A percentile compares a stretch with the other conserved stretches of the same genome.
Evolutionary conservation across 805 yeast species (phyloP).

Genomic region (Vanderwaltozyma yarrowii): DNA sequence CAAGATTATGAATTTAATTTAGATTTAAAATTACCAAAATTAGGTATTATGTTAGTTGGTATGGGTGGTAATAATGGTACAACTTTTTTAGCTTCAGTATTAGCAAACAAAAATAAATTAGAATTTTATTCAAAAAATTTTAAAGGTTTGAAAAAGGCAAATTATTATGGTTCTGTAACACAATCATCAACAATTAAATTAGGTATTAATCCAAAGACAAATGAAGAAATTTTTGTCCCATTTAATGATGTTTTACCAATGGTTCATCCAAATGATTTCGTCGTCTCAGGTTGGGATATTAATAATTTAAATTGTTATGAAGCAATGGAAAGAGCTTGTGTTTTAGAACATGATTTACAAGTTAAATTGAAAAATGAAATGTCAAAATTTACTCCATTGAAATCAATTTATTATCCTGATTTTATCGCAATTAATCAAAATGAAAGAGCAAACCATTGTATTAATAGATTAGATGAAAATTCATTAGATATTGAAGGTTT

Average conservation of each 20-base stretch:
- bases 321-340: slow-evolving; percentile 80
- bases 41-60: slow-evolving; percentile 87
- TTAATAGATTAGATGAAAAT: slow-evolving; percentile 30
- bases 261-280: slow-evolving; percentile 82
- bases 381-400: slow-evolving; percentile 56
- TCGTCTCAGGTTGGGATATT: slow-evolving; percentile 94
- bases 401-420: slow-evolving; percentile 89
- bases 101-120: slow-evolving; percentile 75
- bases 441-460: slow-evolving; percentile 81
- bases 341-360: slow-evolving; percentile 78
- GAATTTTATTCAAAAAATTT: slow-evolving; percentile 63
- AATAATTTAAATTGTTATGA: slow-evolving; percentile 56
- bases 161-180: slow-evolving; percentile 90
- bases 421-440: slow-evolving; percentile 92
- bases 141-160: slow-evolving; percentile 60
- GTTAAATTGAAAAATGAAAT: slow-evolving; percentile 57
- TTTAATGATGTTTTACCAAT: slow-evolving; percentile 83
- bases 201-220: slow-evolving; percentile 65
- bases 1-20: slow-evolving; percentile 78
- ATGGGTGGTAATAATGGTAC: slow-evolving; percentile 96
- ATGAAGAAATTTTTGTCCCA: slow-evolving; percentile 85
- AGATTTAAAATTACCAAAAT: slow-evolving; percentile 69
- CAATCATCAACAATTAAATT: slow-evolving; percentile 84
- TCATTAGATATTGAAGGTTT: slow-evolving; percentile 37
- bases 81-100: slow-evolving; percentile 73